Evolutionary conservation across 1,139 yeast genomes (phyloP).

Genomic region (Kurtzmaniella quercitrusa): DNA sequence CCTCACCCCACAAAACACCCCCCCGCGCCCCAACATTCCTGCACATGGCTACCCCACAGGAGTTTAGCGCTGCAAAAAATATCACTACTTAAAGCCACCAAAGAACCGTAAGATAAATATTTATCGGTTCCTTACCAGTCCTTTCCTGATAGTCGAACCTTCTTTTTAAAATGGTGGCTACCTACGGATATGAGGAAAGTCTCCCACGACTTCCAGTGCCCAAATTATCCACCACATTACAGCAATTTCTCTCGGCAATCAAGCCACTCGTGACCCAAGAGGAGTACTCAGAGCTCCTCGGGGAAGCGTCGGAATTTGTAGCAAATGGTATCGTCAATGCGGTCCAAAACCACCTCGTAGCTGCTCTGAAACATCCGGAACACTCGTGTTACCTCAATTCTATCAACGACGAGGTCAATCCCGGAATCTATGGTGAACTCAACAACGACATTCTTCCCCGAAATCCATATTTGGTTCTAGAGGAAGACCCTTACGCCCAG

Average conservation of each 20-base stretch:
- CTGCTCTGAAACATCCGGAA: conserved; percentile 35
- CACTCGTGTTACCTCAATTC: conserved; percentile 54
- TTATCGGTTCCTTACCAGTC: too few relatives aligned
- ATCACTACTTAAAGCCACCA: background rate
- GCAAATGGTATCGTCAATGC: conserved; percentile 35
- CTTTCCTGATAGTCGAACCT: too few relatives aligned
- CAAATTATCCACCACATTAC: conserved; percentile 37
- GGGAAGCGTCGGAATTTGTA: conserved; percentile 43
- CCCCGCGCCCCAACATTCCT: background rate
- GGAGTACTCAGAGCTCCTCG: conserved; percentile 35
- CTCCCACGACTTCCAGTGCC: conserved; percentile 58
- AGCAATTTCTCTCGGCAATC: conserved; percentile 44
- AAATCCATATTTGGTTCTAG: conserved; percentile 68
- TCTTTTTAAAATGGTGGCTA: background rate
- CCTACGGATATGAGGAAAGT: conserved; percentile 17
- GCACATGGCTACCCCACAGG: background rate
- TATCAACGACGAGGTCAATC: conserved; percentile 55
- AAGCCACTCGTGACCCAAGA: conserved; percentile 45
- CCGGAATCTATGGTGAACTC: conserved; percentile 63
- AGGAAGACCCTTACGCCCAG: conserved; percentile 63
- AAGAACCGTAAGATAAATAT: background rate
- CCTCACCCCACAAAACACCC: background rate
- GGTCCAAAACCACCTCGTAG: conserved; percentile 51
- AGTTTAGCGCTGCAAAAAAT: background rate
- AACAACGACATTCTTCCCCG: conserved; percentile 67